Evolutionary conservation across 2,329 filamentous ascomycete species (phyloP).

Genomic region (Paecilomyces variotii): DNA sequence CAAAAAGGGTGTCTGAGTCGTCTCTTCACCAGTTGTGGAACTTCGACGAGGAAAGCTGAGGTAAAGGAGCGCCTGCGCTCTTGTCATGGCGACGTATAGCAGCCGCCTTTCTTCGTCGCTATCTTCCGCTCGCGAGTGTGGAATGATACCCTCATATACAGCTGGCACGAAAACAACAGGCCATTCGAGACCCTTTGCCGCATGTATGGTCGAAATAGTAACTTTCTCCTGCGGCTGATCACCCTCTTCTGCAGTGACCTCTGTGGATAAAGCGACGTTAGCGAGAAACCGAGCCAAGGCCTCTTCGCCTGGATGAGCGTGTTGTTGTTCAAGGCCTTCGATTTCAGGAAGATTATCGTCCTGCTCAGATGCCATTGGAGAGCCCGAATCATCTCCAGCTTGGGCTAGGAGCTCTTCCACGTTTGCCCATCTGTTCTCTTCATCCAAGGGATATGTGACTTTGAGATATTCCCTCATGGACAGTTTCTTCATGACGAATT

Average conservation of each 20-base stretch:
- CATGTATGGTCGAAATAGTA: slow-evolving; percentile 93
- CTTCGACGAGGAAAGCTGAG: slow-evolving; percentile 70
- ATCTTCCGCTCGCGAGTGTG: slow-evolving; percentile 79
- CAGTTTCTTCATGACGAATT: slow-evolving; percentile 56
- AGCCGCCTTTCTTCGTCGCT: slow-evolving; percentile 78
- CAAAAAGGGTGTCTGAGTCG: slow-evolving; percentile 66
- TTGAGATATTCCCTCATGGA: slow-evolving; percentile 67
- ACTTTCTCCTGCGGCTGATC: slow-evolving; percentile 51
- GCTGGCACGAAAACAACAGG: slow-evolving; percentile 89
- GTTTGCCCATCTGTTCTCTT: slow-evolving; percentile 76
- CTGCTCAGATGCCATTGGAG: slow-evolving; percentile 45
- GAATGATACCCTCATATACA: slow-evolving; percentile 82
- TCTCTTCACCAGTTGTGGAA: slow-evolving; percentile 51
- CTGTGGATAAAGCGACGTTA: slow-evolving; percentile 79
- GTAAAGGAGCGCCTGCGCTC: slow-evolving; percentile 79
- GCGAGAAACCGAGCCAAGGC: slow-evolving; percentile 73
- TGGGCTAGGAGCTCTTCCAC: slow-evolving; percentile 80
- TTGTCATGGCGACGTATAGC: slow-evolving; percentile 93
- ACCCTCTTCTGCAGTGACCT: slow-evolving; percentile 52
- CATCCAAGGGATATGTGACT: slow-evolving; percentile 62
- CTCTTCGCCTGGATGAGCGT: slow-evolving; percentile 47
- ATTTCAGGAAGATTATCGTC: slow-evolving; percentile 55
- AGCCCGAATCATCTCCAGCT: slow-evolving; percentile 59
- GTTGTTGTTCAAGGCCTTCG: slow-evolving; percentile 59
- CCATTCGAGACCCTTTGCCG: slow-evolving; percentile 94